These are phyloP conservation scores for Neurospora tetrasperma DNA, from an alignment of 495 filamentous ascomycete species.

Conservation along the genomic window DNA sequence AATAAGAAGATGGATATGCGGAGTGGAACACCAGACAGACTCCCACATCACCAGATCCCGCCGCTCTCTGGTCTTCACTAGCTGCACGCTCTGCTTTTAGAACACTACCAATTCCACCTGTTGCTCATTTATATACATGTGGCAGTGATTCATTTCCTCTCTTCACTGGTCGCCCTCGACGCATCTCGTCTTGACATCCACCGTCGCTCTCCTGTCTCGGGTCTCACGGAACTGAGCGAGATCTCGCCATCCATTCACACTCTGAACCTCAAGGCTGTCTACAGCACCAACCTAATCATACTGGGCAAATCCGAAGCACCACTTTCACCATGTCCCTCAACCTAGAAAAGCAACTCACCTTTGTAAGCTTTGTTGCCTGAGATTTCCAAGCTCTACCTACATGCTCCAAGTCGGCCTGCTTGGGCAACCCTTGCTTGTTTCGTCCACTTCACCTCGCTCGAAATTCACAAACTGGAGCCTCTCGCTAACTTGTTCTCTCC, in stretches of 20 bases:
- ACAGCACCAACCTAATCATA: neutral
- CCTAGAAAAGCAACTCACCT: conserved; percentile 68
- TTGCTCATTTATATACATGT: neutral
- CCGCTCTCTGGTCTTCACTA: neutral
- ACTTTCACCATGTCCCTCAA: conserved; percentile 54
- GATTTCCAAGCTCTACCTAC: neutral
- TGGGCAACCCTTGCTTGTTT: neutral
- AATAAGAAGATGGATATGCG: neutral
- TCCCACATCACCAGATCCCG: neutral
- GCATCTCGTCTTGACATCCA: neutral
- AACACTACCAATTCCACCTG: neutral
- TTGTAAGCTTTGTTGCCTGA: conserved; percentile 42
- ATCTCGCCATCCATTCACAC: neutral
- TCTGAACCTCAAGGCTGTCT: neutral
- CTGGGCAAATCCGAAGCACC: neutral
- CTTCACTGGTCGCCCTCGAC: neutral
- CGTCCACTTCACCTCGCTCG: neutral
- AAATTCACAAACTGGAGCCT: neutral
- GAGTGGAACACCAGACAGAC: neutral
- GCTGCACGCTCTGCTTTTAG: neutral
- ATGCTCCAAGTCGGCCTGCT: neutral
- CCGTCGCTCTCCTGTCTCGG: neutral
- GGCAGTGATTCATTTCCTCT: neutral
- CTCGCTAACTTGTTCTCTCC: conserved; percentile 8
- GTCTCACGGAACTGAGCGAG: neutral